Evolutionary conservation across 1,284 basidiomycete species (phyloP).

Genomic region (Apiotrichum sp.): DNA sequence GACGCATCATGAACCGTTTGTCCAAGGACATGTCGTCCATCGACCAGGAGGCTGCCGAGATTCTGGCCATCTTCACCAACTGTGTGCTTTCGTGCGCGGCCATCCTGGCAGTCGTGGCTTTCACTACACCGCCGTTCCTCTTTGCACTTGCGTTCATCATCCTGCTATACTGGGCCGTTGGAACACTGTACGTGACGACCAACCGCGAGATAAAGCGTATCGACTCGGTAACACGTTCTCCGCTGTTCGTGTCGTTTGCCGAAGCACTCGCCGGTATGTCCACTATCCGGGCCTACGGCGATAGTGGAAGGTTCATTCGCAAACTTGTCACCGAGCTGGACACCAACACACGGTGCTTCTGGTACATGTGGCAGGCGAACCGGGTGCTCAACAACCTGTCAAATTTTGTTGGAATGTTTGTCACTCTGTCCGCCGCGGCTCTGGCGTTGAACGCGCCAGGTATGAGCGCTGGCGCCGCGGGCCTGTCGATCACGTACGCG

Average conservation of each 20-base stretch:
- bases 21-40: conserved; percentile 51
- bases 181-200: conserved; percentile 48
- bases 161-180: conserved; percentile 47
- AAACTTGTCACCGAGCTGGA: conserved; percentile 49
- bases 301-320: conserved; percentile 48
- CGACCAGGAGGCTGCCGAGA: conserved; percentile 48
- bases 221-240: conserved; percentile 52
- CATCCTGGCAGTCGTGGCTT: conserved; percentile 40
- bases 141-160: conserved; percentile 45
- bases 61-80: conserved; percentile 43
- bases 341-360: conserved; percentile 47
- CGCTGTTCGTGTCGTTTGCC: conserved; percentile 54
- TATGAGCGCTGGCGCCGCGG: conserved; percentile 46
- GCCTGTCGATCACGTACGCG: conserved; percentile 40
- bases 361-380: conserved; percentile 48
- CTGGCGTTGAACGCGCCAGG: conserved; percentile 44
- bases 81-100: conserved; percentile 35
- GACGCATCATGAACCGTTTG: conserved; percentile 52
- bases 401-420: conserved; percentile 49
- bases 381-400: conserved; percentile 48
- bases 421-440: conserved; percentile 48
- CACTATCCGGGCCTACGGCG: conserved; percentile 52
- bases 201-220: conserved; percentile 54
- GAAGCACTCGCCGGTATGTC: conserved; percentile 49
- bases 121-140: conserved; percentile 45